Conservation (phyloP, 495 filamentous ascomycete species). For the Penicillium longicatenatum region DNA sequence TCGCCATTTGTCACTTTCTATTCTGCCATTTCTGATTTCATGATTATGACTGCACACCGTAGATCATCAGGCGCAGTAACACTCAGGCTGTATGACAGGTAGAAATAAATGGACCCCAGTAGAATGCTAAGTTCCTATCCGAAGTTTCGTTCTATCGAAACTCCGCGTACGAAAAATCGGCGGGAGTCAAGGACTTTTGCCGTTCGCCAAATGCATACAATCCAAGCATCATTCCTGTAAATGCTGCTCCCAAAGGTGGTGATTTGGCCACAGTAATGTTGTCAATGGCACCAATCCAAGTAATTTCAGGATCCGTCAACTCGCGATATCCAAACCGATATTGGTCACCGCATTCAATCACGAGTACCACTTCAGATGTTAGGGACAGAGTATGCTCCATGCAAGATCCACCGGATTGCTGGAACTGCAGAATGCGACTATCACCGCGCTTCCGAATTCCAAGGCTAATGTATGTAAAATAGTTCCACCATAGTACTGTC, state of each 20-base stretch:
- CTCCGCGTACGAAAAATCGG: constrained; percentile 42
- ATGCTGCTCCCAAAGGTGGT: constrained; percentile 38
- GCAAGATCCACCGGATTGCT: constrained; percentile 16
- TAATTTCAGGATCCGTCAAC: constrained; percentile 9
- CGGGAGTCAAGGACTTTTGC: constrained; percentile 39
- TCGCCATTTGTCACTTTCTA: no score
- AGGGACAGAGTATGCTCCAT: constrained; percentile 15
- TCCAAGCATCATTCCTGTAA: constrained; percentile 46
- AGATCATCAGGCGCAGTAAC: no score
- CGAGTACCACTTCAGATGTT: constrained; percentile 19
- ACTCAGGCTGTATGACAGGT: no score
- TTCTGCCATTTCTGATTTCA: no score
- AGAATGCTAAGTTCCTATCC: no score
- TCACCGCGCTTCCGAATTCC: constrained; percentile 29
- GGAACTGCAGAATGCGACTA: constrained; percentile 28
- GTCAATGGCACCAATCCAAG: constrained; percentile 30
- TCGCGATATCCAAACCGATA: constrained; percentile 35
- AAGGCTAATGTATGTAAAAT: constrained; percentile 41
- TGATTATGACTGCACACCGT: no score
- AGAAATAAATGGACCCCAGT: no score
- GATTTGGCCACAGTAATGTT: constrained; percentile 31
- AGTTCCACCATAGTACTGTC: constrained; percentile 44
- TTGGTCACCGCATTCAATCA: constrained; percentile 31
- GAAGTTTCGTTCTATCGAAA: neutral
- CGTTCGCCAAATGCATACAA: constrained; percentile 47